Base-by-base conservation (phyloP, 768 basidiomycete species). In the Lentinus brumalis region DNA sequence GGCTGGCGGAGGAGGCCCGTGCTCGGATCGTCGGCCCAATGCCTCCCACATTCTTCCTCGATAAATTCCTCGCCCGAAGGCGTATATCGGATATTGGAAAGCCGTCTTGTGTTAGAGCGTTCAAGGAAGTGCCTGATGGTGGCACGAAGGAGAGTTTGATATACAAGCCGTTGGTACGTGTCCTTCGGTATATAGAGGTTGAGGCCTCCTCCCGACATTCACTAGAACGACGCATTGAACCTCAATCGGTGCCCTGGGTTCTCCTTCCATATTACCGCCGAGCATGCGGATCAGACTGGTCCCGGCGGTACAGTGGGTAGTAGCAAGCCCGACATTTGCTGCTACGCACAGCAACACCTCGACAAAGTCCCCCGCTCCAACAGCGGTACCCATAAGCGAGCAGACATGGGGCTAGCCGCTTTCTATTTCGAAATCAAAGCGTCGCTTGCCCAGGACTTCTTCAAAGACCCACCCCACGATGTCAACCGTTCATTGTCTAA, bases 351-450 rank as follows among this genome's bases (percentile, higher is more conserved):
- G 5, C 40, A 44, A 7, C 9, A 35, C 30, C 4, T 45, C 7
- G 21, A 54, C 6, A 26, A 49, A 4, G 9, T 30, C 21, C 10
- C 21, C 6, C 4, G 2, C 40, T 57, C 5, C 21, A 32, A 29
- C n/a, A 9, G 7, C 6, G 26, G 15, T 32, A 49, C 0, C 12
- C 4, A 1, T 4, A 15, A n/a, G 12, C 29, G 11, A 2, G 39
- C 56, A 0, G 26, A 57, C 38, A 40, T 64, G 45, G 56, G 55
- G 1, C 50, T 30, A 14, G 53, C 42, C n/a, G 50, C 56, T 5
- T 50, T 64, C 31, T 61, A 53, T 40, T 38, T 64, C 31, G 59
- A 64, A 18, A 31, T 63, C 31, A 56, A 63, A 29, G 14, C 21
- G 4, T n/a, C 8, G 26, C 9, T 15, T 4, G n/a, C 30, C 7